Evolutionary conservation across 768 basidiomycete species (phyloP).

Genomic region (Royoungia palumana): DNA sequence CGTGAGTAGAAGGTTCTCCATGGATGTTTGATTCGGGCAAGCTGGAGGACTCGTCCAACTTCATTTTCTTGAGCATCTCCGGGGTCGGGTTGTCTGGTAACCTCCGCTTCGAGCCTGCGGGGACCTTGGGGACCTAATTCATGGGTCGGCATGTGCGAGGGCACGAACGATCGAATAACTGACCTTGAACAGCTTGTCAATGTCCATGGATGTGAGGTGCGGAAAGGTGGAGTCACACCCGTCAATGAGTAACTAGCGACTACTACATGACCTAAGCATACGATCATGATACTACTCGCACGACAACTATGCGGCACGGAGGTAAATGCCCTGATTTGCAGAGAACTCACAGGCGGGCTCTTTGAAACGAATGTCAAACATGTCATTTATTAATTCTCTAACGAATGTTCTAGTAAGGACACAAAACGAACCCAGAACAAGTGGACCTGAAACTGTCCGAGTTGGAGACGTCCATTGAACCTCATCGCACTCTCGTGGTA

Average conservation of each 20-base stretch:
- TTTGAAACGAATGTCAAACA: no score
- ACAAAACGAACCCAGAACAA: neutral
- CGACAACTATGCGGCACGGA: no score
- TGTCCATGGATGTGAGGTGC: slow-evolving; percentile 37
- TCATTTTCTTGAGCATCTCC: slow-evolving; percentile 82
- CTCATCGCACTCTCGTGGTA: slow-evolving; percentile 8
- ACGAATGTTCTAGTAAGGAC: slow-evolving; percentile 1
- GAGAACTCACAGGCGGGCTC: no score
- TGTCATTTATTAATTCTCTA: slow-evolving; percentile 4
- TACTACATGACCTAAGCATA: slow-evolving; percentile 17
- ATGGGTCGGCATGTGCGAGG: neutral
- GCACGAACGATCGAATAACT: slow-evolving; percentile 1
- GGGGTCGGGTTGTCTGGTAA: slow-evolving; percentile 74
- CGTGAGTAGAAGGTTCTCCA: slow-evolving; percentile 5
- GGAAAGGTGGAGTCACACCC: neutral
- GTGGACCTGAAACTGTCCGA: neutral
- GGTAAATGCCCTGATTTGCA: neutral
- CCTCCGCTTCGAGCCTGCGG: slow-evolving; percentile 64
- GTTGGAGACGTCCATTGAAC: neutral
- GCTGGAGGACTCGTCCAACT: slow-evolving; percentile 40
- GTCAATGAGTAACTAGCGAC: neutral
- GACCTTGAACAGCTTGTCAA: slow-evolving; percentile 51
- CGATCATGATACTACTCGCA: no score
- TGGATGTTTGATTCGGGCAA: slow-evolving; percentile 7
- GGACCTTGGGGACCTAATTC: slow-evolving; percentile 63